Evolutionary conservation across 2,329 filamentous ascomycete genomes (phyloP).

Genomic region (Alternaria gansuensis): DNA sequence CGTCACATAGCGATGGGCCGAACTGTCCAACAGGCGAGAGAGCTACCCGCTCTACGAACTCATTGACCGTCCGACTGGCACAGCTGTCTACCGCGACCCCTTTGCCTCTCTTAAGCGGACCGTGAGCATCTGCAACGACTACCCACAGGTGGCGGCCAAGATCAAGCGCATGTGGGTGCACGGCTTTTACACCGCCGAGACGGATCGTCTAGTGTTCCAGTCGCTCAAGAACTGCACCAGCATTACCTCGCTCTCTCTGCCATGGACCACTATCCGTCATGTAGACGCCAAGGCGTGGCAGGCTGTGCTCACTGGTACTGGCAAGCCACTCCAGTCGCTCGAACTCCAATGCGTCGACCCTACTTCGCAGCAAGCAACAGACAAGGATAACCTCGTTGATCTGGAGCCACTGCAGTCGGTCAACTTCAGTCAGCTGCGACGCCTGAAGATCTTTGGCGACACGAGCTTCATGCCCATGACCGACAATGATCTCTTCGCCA

Average conservation of each 20-base stretch:
- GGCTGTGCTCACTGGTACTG: constrained; percentile 56
- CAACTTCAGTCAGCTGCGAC: constrained; percentile 60
- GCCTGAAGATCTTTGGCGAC: constrained; percentile 65
- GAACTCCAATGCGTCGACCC: constrained; percentile 62
- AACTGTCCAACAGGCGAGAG: constrained; percentile 57
- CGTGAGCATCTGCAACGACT: constrained; percentile 56
- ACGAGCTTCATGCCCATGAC: constrained; percentile 62
- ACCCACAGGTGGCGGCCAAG: constrained; percentile 58
- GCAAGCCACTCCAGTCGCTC: constrained; percentile 59
- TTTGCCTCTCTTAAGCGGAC: constrained; percentile 61
- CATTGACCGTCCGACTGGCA: constrained; percentile 57
- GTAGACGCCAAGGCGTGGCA: constrained; percentile 60
- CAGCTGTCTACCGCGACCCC: constrained; percentile 63
- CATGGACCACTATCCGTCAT: constrained; percentile 63
- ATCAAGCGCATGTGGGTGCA: constrained; percentile 65
- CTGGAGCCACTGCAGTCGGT: constrained; percentile 58
- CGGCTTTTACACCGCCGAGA: constrained; percentile 62
- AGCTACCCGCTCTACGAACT: constrained; percentile 60
- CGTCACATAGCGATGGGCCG: constrained; percentile 59
- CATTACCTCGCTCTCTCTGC: constrained; percentile 60
- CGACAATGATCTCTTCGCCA: constrained; percentile 60
- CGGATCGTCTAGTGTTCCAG: constrained; percentile 60
- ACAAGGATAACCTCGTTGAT: constrained; percentile 54
- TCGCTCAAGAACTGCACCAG: constrained; percentile 59
- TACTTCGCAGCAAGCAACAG: constrained; percentile 56